Evolutionary conservation across 2,329 filamentous ascomycete genomes (phyloP).

Genomic region (Fusarium lyarnte): DNA sequence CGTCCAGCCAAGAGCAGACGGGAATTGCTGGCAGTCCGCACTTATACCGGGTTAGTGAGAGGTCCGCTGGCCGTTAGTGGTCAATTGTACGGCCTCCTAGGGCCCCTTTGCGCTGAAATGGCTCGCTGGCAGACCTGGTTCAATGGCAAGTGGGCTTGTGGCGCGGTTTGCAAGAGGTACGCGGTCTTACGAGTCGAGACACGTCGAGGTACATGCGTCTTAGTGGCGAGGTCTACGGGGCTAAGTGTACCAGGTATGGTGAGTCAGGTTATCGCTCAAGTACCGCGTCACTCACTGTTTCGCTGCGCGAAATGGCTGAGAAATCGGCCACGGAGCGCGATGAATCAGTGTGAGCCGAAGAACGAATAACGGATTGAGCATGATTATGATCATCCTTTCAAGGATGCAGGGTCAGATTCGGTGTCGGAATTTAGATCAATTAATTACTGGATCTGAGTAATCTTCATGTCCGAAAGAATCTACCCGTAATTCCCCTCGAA

Average conservation of each 20-base stretch:
- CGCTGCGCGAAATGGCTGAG: constrained; percentile 17
- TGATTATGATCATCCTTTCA: background rate
- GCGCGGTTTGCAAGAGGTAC: constrained; percentile 36
- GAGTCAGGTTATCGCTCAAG: constrained; percentile 34
- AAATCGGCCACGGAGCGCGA: constrained; percentile 21
- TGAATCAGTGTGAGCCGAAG: constrained; percentile 26
- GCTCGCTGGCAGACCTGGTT: constrained; percentile 21
- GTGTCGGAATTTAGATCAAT: constrained; percentile 10
- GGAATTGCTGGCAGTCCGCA: constrained; percentile 24
- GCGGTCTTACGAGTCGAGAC: constrained; percentile 34
- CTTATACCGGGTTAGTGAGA: constrained; percentile 33
- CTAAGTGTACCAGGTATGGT: constrained; percentile 25
- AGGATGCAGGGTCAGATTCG: constrained; percentile 10
- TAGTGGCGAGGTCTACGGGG: constrained; percentile 6
- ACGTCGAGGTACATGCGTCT: constrained; percentile 27
- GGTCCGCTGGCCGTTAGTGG: constrained; percentile 26
- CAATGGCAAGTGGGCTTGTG: constrained; percentile 29
- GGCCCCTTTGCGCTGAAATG: constrained; percentile 29
- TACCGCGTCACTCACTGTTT: constrained; percentile 17
- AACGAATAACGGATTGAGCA: constrained; percentile 2
- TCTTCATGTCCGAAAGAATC: constrained; percentile 4
- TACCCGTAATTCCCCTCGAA: background rate
- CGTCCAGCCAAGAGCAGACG: constrained; percentile 16
- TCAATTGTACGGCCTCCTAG: constrained; percentile 18
- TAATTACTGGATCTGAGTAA: constrained; percentile 4